phyloP scores from a whole-genome alignment of 225 moss, liverwort and hornwort genomes.

The Takakia lepidozioides region DNA sequence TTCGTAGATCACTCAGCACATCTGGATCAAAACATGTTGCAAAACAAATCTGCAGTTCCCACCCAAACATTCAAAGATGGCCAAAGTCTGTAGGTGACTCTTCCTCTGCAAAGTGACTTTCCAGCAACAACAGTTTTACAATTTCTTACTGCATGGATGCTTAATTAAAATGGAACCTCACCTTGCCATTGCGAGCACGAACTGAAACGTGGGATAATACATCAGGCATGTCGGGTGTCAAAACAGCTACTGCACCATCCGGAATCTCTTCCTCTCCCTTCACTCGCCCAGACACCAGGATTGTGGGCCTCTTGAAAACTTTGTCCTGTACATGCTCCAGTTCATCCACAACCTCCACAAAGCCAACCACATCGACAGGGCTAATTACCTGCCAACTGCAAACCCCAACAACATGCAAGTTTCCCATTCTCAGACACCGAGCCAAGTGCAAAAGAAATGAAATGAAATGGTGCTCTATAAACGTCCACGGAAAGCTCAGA shows the following conservation, averaged over 20 bases:
- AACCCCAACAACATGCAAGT: slow-evolving; percentile 1
- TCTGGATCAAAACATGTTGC: slow-evolving; percentile 90
- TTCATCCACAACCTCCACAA: slow-evolving; percentile 74
- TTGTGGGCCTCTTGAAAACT: slow-evolving; percentile 72
- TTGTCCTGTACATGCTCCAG: slow-evolving; percentile 81
- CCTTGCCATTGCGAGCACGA: slow-evolving; percentile 94
- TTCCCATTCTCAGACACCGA: too few species aligned
- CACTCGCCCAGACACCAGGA: slow-evolving; percentile 79
- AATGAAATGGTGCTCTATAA: too few species aligned
- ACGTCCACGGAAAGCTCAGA: too few species aligned
- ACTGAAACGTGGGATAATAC: slow-evolving; percentile 95
- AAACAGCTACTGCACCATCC: slow-evolving; percentile 76
- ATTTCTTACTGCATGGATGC: background rate
- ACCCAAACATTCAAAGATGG: too few species aligned
- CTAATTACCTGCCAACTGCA: slow-evolving; percentile 97
- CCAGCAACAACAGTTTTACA: background rate
- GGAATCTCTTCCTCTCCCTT: slow-evolving; percentile 97
- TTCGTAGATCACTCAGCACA: slow-evolving; percentile 59
- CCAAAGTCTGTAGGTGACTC: too few species aligned
- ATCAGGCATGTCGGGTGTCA: slow-evolving; percentile 98
- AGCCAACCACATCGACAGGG: slow-evolving; percentile 76
- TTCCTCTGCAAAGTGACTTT: background rate
- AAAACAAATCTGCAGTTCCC: slow-evolving; percentile 89
- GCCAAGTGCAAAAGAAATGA: too few species aligned
- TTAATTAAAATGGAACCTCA: slow-evolving; percentile 6